phyloP scores from a whole-genome alignment of 768 basidiomycete species.

The Porpolomopsis calyptriformis region DNA sequence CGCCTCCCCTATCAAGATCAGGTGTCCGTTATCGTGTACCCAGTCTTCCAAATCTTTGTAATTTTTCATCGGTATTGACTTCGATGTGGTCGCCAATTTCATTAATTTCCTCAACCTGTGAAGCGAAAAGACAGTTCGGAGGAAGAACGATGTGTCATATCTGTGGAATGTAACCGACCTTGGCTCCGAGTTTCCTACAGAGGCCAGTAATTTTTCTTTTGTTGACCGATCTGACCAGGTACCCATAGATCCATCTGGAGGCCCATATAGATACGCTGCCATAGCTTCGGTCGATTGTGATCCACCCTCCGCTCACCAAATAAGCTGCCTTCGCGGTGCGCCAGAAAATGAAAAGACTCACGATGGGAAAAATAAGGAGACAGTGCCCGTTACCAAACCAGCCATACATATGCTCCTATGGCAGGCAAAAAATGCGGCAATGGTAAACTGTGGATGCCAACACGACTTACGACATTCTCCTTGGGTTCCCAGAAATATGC shows the following conservation, averaged over 20 bases:
- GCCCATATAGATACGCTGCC: slow-evolving; percentile 22
- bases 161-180: slow-evolving; percentile 20
- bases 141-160: not conserved
- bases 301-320: slow-evolving; percentile 27
- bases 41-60: too few relatives aligned
- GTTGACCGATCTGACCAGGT: slow-evolving; percentile 23
- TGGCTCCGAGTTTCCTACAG: slow-evolving; percentile 25
- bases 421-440: not conserved
- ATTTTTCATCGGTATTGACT: slow-evolving; percentile 29
- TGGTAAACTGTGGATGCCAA: not conserved
- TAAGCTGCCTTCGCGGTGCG: slow-evolving; percentile 1
- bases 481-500: slow-evolving; percentile 18
- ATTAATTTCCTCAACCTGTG: slow-evolving; percentile 29
- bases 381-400: slow-evolving; percentile 27
- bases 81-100: slow-evolving; percentile 22
- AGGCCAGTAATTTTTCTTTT: slow-evolving; percentile 20
- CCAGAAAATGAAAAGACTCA: slow-evolving; percentile 9
- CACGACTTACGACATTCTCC: not conserved
- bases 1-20: slow-evolving; percentile 48
- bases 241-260: slow-evolving; percentile 20
- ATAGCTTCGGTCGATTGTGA: slow-evolving; percentile 14
- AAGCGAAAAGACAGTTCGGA: slow-evolving; percentile 1
- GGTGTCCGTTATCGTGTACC: too few relatives aligned
- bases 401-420: slow-evolving; percentile 21
- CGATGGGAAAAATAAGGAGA: slow-evolving; percentile 24